Evolutionary conservation across 2,329 filamentous ascomycete genomes (phyloP), one percentile per base, ranked within the genome.

Genomic region (Chaetomium sp.): DNA sequence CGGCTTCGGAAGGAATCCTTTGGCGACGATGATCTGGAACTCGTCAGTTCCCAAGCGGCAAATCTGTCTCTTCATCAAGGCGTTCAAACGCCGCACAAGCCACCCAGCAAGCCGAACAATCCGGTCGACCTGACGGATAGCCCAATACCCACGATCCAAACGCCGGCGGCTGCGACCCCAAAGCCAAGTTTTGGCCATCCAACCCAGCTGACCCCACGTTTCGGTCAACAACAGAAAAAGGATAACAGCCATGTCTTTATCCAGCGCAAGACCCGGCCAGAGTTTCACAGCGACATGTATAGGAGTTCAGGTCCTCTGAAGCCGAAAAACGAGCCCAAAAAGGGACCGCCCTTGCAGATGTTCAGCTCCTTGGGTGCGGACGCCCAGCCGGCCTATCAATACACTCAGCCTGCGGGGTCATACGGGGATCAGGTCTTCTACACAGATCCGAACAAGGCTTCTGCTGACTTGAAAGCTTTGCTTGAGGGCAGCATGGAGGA

Each of bases 401-500:
- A 74, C 52, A 69, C 62, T 34, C 68, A 71, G 55, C 66, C 58
- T 2, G 35, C 70, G 1, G 52, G 62, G 5, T 60, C 54, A 19
- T 59, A 68, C 35, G 70, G 67, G n/a, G 74, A 78, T n/a, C 73
- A 76, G 53, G 72, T 76, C 1, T 76, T 82, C 59, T 90, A 88
- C 62, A 83, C 87, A 5, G 87, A 91, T 61, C 82, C 86, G 0
- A 75, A 76, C 56, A 86, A 89, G 68, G 88, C 89, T 9, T 83
- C 81, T 50, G 85, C 85, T 47, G 88, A 92, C 62, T 78, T 94
- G 61, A 94, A 94, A 68, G 87, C 86, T 6, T 70, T 94, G n/a
- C 76, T 94, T 1, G 89, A 92, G 68, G 89, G 88, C 6, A 87
- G 87, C 8, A 84, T 92, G 71, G 87, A 91, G 52, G 87, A 89